These are phyloP conservation scores for Chloromonas sp. DNA, from an alignment of 163 green algal species.

Conservation along the genomic window DNA sequence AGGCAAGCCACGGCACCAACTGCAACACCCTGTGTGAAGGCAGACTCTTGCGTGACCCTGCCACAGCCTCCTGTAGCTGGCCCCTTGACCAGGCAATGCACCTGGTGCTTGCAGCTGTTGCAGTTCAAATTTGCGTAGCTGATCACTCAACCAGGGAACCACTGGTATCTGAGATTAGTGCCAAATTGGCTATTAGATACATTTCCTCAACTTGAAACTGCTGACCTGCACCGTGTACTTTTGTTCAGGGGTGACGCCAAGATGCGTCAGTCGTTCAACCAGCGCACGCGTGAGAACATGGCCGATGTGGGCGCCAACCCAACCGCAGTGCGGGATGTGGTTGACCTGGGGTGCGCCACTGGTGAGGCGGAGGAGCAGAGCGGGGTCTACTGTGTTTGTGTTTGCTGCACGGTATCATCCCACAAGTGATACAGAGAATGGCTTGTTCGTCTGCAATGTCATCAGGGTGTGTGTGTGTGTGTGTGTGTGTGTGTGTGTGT, in stretches of 20 bases:
- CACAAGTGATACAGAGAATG: neutral
- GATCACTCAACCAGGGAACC: too few relatives aligned
- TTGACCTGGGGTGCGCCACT: constrained; percentile 66
- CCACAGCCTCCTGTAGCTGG: too few relatives aligned
- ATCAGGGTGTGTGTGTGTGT: neutral
- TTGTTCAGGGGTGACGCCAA: constrained; percentile 44
- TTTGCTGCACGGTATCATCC: neutral
- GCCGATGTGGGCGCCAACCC: constrained; percentile 16
- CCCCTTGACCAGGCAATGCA: too few relatives aligned
- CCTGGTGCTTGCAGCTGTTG: too few relatives aligned
- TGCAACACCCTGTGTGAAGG: too few relatives aligned
- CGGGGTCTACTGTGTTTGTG: neutral
- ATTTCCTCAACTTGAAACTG: too few relatives aligned
- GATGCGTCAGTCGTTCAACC: constrained; percentile 52
- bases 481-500: neutral
- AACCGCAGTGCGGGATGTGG: constrained; percentile 15
- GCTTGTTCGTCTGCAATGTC: neutral
- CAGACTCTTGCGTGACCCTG: too few relatives aligned
- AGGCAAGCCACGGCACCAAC: too few relatives aligned
- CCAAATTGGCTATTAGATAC: too few relatives aligned
- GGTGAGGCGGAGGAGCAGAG: constrained; percentile 6
- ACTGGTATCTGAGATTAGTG: too few relatives aligned
- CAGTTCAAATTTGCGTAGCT: too few relatives aligned
- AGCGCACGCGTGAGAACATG: constrained; percentile 47
- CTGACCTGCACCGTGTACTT: neutral